Evolutionary conservation across 2,329 filamentous ascomycete species (phyloP), one percentile per base, ranked within the genome.

Genomic region (Blumeria hordei): DNA sequence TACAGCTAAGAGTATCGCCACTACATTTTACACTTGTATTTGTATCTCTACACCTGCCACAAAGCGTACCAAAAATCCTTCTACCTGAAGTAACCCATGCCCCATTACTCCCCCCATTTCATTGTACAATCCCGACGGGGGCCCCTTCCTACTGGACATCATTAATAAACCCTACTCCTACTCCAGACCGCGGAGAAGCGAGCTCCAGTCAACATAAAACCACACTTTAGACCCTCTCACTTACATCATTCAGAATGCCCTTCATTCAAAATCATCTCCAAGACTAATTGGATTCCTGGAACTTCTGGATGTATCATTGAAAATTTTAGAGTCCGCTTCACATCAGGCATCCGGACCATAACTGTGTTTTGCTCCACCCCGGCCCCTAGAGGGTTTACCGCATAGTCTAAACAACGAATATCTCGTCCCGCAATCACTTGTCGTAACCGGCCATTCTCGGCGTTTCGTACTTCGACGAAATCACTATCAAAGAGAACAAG

Each of bases 391-490:
- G 64, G 64, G 59, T 65, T 64, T 10, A 83, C 75, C 6, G 86
- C 88, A 64, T 93, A 88, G 66, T 98, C 93, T 9, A 98, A 74
- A 62, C 88, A 87, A 59, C 84, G 81, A 52, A 98, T 87, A 64
- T 95, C 88, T 58, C 85, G 75, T 0, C 92, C 92, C 0, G 88
- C 83, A 61, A 98, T 94, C 57, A 98, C 92, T 70, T 98, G 92
- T 62, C 92, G 78, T 59, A 98, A 68, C 18, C 93, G 77, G 0
- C 92, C 92, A 64, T 96, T 96, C 71, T 95, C 87, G 16, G 92
- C 92, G 63, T 98, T 96, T 55, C 92, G 79, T 54, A 98, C 87
- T 70, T 98, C 92, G 51, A 98, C 87, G 62, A 96, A 98, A 67
- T 96, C 90, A 21, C 85, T 83, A 66, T 95, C 92, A 70, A 96